phyloP scores from a whole-genome alignment of 345 rosid species.

The Citrus australasica region DNA sequence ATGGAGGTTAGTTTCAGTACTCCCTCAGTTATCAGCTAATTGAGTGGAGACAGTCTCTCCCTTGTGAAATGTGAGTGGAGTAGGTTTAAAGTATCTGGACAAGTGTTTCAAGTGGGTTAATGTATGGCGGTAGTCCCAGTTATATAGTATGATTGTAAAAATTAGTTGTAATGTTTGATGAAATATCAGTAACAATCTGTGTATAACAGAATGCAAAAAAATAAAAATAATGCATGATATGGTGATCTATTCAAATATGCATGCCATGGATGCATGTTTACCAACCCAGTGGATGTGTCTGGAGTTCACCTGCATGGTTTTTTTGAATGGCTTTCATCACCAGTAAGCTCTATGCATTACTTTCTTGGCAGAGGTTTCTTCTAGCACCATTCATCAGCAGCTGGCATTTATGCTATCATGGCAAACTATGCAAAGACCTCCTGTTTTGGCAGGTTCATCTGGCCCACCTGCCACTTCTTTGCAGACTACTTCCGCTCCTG shows the following conservation, averaged over 20 bases:
- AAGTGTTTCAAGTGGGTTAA: too few species aligned
- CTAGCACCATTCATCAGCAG: conserved; percentile 33
- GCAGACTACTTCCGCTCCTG: not conserved
- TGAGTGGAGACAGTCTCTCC: too few species aligned
- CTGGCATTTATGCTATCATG: conserved; percentile 26
- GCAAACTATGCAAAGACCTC: conserved; percentile 23
- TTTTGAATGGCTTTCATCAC: not conserved
- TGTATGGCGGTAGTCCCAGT: too few species aligned
- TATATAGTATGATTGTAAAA: too few species aligned
- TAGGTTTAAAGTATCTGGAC: too few species aligned
- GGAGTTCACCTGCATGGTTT: not conserved
- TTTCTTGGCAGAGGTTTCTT: conserved; percentile 31
- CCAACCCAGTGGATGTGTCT: not conserved
- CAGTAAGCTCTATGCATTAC: not conserved
- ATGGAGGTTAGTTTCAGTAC: too few species aligned
- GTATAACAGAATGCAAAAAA: too few species aligned
- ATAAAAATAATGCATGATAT: not conserved
- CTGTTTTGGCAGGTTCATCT: conserved; percentile 19
- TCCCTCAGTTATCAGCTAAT: too few species aligned
- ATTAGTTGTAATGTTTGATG: too few species aligned
- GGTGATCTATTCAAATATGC: not conserved
- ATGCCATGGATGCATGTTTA: not conserved
- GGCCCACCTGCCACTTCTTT: conserved; percentile 9
- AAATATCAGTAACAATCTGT: too few species aligned
- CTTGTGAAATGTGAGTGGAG: too few species aligned